Evolutionary conservation across 1,284 basidiomycete species (phyloP).

Genomic region (Cutaneotrichosporon sp.): DNA sequence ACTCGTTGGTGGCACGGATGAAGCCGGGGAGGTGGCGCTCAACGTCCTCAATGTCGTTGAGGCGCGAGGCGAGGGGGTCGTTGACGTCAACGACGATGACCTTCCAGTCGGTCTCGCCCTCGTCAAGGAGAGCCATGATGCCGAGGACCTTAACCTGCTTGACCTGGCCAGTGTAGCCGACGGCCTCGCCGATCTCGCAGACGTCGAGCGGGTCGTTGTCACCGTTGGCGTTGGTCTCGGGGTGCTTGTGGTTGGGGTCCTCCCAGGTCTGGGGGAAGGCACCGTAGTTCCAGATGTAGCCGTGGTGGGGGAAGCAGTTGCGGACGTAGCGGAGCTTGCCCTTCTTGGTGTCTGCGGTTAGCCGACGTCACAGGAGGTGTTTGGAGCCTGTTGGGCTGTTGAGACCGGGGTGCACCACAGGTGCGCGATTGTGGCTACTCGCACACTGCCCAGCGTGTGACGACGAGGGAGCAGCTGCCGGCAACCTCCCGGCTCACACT

Average conservation of each 20-base stretch:
- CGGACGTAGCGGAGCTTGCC: conserved; percentile 95
- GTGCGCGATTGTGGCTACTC: too few relatives aligned
- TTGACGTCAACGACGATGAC: conserved; percentile 96
- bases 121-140: conserved; percentile 98
- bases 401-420: too few relatives aligned
- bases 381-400: too few relatives aligned
- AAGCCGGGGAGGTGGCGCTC: conserved; percentile 97
- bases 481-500: too few relatives aligned
- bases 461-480: too few relatives aligned
- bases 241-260: conserved; percentile 81
- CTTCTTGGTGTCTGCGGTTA: conserved; percentile 54
- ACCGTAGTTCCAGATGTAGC: conserved; percentile 91
- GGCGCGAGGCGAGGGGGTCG: conserved; percentile 92
- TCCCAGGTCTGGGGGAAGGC: conserved; percentile 99
- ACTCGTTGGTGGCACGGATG: conserved; percentile 94
- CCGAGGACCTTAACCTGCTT: conserved; percentile 99
- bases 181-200: conserved; percentile 99
- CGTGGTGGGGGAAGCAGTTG: conserved; percentile 99
- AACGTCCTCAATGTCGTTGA: conserved; percentile 99
- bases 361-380: too few relatives aligned
- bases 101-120: conserved; percentile 99
- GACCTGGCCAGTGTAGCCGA: conserved; percentile 95
- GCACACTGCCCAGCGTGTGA: too few relatives aligned
- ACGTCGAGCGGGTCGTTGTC: conserved; percentile 99
- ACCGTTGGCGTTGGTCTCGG: conserved; percentile 98